phyloP scores from a whole-genome alignment of 495 filamentous ascomycete species.

The Neurospora africana region DNA sequence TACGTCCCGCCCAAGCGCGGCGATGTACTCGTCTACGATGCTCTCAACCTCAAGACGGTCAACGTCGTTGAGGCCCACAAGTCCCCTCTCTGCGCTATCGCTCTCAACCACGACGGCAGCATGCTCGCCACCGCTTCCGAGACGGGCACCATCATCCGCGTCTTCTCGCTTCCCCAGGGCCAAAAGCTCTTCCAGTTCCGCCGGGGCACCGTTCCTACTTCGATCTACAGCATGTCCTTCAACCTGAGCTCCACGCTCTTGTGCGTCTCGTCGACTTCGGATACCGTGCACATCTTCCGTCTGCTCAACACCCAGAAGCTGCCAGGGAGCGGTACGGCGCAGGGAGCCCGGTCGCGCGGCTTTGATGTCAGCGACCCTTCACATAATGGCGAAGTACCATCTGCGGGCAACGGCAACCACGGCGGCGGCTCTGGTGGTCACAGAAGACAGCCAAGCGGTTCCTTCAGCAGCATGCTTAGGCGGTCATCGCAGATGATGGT shows the following conservation, averaged over 20 bases:
- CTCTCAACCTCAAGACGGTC: slow-evolving; percentile 73
- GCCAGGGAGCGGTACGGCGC: slow-evolving; percentile 5
- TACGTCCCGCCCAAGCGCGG: slow-evolving; percentile 78
- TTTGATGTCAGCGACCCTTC: slow-evolving; percentile 38
- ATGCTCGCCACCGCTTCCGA: slow-evolving; percentile 90
- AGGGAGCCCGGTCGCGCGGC: slow-evolving; percentile 29
- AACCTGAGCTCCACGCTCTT: slow-evolving; percentile 87
- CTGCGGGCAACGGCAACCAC: slow-evolving; percentile 23
- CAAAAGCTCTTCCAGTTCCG: slow-evolving; percentile 93
- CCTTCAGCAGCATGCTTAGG: slow-evolving; percentile 81
- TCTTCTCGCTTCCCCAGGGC: slow-evolving; percentile 81
- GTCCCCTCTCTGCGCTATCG: slow-evolving; percentile 80
- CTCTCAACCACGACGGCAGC: slow-evolving; percentile 87
- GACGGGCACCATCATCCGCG: slow-evolving; percentile 92
- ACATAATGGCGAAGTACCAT: slow-evolving; percentile 28
- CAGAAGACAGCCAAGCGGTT: slow-evolving; percentile 44
- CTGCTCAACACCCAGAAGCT: slow-evolving; percentile 29
- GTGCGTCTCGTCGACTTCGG: slow-evolving; percentile 88
- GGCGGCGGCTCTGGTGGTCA: slow-evolving; percentile 11
- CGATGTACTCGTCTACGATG: slow-evolving; percentile 86
- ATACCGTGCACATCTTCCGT: slow-evolving; percentile 96
- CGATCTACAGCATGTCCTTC: slow-evolving; percentile 99
- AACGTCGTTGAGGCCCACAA: slow-evolving; percentile 92
- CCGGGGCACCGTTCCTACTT: slow-evolving; percentile 82
- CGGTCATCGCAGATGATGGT: slow-evolving; percentile 93